These are phyloP conservation scores for Paracamarosporium sp. DNA, from an alignment of 2,329 filamentous ascomycete species.

Conservation along the genomic window DNA sequence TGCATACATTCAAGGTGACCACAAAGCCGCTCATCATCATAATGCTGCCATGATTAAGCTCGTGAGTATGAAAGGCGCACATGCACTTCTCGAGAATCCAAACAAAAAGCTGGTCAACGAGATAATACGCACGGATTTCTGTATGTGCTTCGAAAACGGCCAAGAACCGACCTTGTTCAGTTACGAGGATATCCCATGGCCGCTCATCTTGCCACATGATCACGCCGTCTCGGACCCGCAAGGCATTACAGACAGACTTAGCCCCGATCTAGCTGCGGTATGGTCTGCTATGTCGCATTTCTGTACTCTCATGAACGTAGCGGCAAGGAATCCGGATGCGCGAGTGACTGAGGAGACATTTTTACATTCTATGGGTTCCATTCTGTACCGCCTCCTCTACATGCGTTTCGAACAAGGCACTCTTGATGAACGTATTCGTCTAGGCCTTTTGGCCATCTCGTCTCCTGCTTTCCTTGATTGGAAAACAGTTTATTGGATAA, in stretches of 20 bases:
- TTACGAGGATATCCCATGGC: background rate
- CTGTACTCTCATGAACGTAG: background rate
- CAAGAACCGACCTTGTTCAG: background rate
- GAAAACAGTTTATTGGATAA: background rate
- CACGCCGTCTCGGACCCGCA: background rate
- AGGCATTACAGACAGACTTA: background rate
- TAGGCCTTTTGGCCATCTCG: background rate
- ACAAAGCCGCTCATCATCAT: background rate
- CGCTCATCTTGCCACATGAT: background rate
- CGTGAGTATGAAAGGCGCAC: background rate
- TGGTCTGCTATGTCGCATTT: background rate
- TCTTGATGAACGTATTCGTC: background rate
- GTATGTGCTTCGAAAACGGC: background rate
- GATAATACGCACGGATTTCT: constrained; percentile 2
- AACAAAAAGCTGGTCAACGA: background rate
- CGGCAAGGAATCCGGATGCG: background rate
- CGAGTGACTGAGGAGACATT: background rate
- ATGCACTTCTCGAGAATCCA: background rate
- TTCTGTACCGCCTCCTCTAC: background rate
- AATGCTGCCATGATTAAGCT: constrained; percentile 1
- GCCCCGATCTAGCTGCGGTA: background rate
- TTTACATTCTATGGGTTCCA: background rate
- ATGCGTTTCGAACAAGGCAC: background rate
- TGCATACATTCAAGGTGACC: background rate
- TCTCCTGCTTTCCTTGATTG: background rate